Base-by-base conservation (phyloP, 306 rosid genomes). In the Mimosa pudica region DNA sequence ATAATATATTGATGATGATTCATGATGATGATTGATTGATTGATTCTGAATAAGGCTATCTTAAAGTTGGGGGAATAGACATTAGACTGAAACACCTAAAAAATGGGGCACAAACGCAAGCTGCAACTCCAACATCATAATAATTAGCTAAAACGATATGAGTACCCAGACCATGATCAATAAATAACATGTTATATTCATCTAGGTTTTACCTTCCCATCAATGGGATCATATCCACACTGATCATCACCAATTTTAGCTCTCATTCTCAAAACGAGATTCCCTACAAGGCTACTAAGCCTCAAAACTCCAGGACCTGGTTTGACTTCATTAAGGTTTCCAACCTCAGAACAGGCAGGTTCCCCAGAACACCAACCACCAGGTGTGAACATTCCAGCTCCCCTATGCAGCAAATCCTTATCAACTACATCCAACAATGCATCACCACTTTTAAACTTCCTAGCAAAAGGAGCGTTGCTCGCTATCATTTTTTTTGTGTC, bases 321-420 rank as follows among this genome's bases (percentile, higher is more conserved):
- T 84, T 86, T 87, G 76, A 94, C 87, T 76, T 89, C 88, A 70
- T 70, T 79, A 6, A 85, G 79, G 88, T 94, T 77, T 7, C 98
- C 97, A 63, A 94, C 87, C 86, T 88, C 75, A 2, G 95, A 85
- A 55, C 98, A 94, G 70, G 88, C 85, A 1, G 92, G 92, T 76
- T 76, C 86, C 5, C 94, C 97, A 9, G 92, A 75, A 47, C 97
- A 94, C 98, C 98, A 94, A n/a, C 93, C 97, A 11, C 97, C 98
- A 0, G 97, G 85, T 4, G 97, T 84, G 81, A 94, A 87, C 75
- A 88, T 69, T 58, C 81, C 92, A 7, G 84, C 85, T 71, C 77
- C 73, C 76, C 87, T 78, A 1, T 44, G 80, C 8, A 94, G 84
- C 24, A 91, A 78, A 7, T 82, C 88, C 70, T 83, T 83, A 41